phyloP scores from a whole-genome alignment of 2,329 filamentous ascomycete species.

The Periglandula ipomoeae region DNA sequence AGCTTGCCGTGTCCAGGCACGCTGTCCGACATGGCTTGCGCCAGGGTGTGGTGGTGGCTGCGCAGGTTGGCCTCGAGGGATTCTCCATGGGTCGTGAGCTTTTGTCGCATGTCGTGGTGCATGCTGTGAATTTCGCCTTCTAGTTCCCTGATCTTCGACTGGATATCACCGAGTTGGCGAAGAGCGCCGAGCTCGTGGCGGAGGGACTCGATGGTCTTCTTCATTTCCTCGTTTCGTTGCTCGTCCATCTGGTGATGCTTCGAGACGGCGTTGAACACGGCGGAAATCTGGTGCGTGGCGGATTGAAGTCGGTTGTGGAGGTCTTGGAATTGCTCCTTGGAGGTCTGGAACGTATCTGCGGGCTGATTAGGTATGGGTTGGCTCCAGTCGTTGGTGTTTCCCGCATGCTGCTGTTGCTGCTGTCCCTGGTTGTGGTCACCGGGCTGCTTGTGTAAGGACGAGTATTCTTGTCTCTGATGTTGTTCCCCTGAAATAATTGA shows the following conservation, averaged over 20 bases:
- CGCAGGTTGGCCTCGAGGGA: conserved; percentile 42
- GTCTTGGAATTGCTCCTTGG: conserved; percentile 64
- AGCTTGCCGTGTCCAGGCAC: conserved; percentile 42
- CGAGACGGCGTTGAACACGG: conserved; percentile 49
- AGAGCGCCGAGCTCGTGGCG: conserved; percentile 36
- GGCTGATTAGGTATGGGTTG: conserved; percentile 36
- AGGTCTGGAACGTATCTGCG: conserved; percentile 38
- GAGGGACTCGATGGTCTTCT: conserved; percentile 37
- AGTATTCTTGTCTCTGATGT: conserved; percentile 7
- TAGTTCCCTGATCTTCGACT: conserved; percentile 40
- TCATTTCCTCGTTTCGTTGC: conserved; percentile 47
- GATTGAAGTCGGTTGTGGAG: conserved; percentile 75
- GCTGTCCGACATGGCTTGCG: conserved; percentile 37
- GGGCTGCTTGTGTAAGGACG: conserved; percentile 15
- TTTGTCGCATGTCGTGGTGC: conserved; percentile 43
- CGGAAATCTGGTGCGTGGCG: conserved; percentile 58
- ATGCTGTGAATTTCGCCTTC: conserved; percentile 51
- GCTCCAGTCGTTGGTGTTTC: conserved; percentile 14
- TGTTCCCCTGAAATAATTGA: conserved; percentile 17
- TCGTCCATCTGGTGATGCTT: conserved; percentile 42
- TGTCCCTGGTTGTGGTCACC: conserved; percentile 23
- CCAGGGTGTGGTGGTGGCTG: conserved; percentile 40
- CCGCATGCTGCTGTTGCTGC: conserved; percentile 22
- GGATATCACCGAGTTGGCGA: conserved; percentile 34
- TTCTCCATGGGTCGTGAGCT: conserved; percentile 40